These are phyloP conservation scores for Dendrocalamus sinicus DNA, from an alignment of 176 grass and related monocot species.

Conservation along the genomic window DNA sequence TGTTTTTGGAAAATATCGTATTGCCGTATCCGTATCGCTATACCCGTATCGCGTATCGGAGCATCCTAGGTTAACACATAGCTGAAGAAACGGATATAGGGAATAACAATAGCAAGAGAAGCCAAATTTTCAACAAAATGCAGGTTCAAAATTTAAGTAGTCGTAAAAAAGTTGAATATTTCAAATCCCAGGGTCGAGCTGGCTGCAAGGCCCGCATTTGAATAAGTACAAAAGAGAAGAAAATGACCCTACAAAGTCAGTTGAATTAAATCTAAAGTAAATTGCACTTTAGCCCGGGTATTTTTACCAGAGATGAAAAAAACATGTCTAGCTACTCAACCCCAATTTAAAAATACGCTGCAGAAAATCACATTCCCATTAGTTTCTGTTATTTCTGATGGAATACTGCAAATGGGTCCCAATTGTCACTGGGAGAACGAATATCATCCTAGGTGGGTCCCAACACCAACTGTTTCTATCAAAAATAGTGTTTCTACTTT, in stretches of 20 bases:
- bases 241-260: not conserved
- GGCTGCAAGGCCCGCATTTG: not conserved
- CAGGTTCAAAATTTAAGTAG: not conserved
- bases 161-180: not conserved
- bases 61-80: not conserved
- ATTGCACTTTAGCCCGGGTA: not conserved
- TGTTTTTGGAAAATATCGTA: too few species aligned
- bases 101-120: slow-evolving; percentile 1
- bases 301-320: not conserved
- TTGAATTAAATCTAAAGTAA: not conserved
- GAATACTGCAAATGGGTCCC: not conserved
- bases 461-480: slow-evolving; percentile 8
- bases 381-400: not conserved
- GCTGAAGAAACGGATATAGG: not conserved
- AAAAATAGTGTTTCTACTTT: not conserved
- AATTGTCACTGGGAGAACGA: not conserved
- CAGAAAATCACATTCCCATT: not conserved
- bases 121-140: not conserved
- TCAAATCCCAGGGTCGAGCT: not conserved
- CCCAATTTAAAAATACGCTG: not conserved
- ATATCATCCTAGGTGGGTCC: not conserved
- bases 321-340: not conserved
- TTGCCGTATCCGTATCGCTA: too few species aligned
- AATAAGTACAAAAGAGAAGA: not conserved
- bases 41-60: too few species aligned